phyloP scores from a whole-genome alignment of 768 basidiomycete genomes.

The Kwoniella sp. region DNA sequence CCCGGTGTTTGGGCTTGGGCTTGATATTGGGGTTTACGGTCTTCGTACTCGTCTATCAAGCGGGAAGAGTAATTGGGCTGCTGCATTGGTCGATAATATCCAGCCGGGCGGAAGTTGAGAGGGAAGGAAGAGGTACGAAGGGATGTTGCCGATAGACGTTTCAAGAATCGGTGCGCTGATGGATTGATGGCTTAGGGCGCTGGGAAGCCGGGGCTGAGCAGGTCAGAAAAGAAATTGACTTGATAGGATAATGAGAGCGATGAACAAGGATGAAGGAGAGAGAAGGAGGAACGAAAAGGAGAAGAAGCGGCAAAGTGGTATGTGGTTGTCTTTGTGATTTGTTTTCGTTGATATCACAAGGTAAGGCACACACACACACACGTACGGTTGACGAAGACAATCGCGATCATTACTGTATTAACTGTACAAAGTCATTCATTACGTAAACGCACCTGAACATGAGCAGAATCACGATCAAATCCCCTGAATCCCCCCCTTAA shows the following conservation, averaged over 20 bases:
- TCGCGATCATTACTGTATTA: background rate
- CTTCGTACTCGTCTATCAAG: conserved; percentile 44
- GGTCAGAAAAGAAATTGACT: background rate
- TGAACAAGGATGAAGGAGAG: background rate
- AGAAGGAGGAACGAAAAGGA: background rate
- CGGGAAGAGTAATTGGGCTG: conserved; percentile 35
- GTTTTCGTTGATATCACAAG: background rate
- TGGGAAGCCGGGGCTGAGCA: background rate
- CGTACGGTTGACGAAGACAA: conserved; percentile 15
- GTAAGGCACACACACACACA: no score
- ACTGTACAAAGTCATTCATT: no score
- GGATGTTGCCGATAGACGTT: no score
- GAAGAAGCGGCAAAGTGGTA: background rate
- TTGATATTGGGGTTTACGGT: conserved; percentile 20
- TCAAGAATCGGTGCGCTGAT: no score
- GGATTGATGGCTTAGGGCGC: background rate
- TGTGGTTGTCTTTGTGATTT: background rate
- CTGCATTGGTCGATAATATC: background rate
- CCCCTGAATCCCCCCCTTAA: background rate
- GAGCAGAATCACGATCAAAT: background rate
- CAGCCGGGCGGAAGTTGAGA: background rate
- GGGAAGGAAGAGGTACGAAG: no score
- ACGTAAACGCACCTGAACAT: background rate
- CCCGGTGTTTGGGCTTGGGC: conserved; percentile 4
- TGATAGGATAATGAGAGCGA: background rate